Conservation (phyloP, 768 basidiomycete species). For the Asterophora lycoperdoides region DNA sequence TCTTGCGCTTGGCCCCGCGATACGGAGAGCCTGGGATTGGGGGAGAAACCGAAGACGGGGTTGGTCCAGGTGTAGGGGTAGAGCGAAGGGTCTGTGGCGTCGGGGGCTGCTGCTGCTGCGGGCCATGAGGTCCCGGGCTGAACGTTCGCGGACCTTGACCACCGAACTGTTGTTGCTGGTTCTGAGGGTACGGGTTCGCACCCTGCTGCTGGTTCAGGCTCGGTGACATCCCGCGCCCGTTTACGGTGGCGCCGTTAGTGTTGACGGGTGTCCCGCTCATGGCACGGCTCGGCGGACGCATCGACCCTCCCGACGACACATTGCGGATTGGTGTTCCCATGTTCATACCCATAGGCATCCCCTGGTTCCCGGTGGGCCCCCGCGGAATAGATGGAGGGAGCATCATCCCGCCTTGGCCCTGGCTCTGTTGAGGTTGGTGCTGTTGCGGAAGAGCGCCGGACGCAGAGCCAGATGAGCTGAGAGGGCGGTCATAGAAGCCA, state of each 20-base stretch:
- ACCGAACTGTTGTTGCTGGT: not conserved
- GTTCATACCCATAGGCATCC: constrained; percentile 5
- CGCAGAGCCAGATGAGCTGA: constrained; percentile 6
- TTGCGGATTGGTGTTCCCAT: constrained; percentile 9
- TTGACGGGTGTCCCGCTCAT: constrained; percentile 13
- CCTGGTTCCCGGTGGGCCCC: not conserved
- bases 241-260: constrained; percentile 2
- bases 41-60: constrained; percentile 6
- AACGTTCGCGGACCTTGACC: not conserved
- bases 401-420: constrained; percentile 10
- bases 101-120: constrained; percentile 13
- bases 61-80: constrained; percentile 7
- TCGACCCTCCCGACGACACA: constrained; percentile 3
- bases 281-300: constrained; percentile 14
- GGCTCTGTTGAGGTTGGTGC: constrained; percentile 2
- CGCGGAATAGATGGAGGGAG: constrained; percentile 12
- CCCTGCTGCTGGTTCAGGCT: not conserved
- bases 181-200: constrained; percentile 6
- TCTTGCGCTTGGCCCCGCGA: constrained; percentile 28
- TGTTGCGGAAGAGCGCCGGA: constrained; percentile 7
- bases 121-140: constrained; percentile 8
- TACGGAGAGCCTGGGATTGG: constrained; percentile 24
- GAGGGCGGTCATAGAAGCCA: constrained; percentile 12
- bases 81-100: constrained; percentile 3
- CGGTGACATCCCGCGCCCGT: constrained; percentile 13